Percentiles rank a stretch among this genome's conserved stretches.
These are phyloP conservation scores for Wallacemonas collosoma DNA, from an alignment of 208 protist species.

Conservation along the genomic window DNA sequence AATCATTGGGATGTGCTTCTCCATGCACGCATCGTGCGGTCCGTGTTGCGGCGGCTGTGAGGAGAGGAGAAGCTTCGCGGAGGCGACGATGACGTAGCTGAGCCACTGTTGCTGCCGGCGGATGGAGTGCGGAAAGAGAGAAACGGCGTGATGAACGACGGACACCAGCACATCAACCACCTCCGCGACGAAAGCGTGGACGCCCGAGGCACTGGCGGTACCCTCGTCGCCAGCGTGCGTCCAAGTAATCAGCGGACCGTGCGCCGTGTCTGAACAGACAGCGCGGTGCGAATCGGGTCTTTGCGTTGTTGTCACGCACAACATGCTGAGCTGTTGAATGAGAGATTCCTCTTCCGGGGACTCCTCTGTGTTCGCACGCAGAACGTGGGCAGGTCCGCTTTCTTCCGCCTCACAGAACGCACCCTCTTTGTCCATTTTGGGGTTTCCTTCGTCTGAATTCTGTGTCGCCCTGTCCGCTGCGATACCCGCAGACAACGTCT, in stretches of 20 bases:
- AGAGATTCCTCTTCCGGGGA: neutral
- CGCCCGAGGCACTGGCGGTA: too few relatives aligned
- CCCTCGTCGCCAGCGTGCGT: too few relatives aligned
- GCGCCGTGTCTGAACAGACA: neutral
- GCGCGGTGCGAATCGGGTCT: neutral
- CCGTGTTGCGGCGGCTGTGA: neutral
- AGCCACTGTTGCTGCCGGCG: constrained; percentile 37
- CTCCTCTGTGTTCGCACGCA: neutral
- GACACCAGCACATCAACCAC: constrained; percentile 13
- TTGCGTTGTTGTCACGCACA: neutral
- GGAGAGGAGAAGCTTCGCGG: neutral
- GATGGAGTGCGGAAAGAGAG: constrained; percentile 20
- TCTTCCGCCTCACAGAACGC: too few relatives aligned
- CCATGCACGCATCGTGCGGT: too few relatives aligned
- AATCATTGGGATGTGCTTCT: too few relatives aligned
- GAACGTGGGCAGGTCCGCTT: too few relatives aligned
- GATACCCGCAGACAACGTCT: too few relatives aligned
- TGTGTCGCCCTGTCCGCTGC: too few relatives aligned
- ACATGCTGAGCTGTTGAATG: neutral
- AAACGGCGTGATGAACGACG: constrained; percentile 18
- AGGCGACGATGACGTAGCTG: constrained; percentile 16
- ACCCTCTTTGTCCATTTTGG: too few relatives aligned
- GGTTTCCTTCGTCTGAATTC: too few relatives aligned
- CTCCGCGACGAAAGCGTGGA: neutral
- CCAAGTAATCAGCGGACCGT: neutral